A percentile compares a stretch with the other conserved stretches of the same genome.
Evolutionary conservation across 176 grass and related monocot species (phyloP).

Genomic region (Canna indica): DNA sequence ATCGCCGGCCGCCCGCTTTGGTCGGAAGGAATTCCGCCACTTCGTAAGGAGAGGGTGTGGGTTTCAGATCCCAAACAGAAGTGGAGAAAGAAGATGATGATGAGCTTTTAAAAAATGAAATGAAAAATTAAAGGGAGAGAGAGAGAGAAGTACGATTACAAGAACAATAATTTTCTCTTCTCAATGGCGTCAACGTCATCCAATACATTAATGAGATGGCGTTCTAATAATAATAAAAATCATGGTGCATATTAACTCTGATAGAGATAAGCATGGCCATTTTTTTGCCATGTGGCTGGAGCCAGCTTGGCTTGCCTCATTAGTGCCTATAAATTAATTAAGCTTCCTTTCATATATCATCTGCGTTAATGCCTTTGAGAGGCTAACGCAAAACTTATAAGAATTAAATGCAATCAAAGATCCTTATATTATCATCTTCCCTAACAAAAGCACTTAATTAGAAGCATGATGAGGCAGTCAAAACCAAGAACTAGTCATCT

Average conservation of each 20-base stretch:
- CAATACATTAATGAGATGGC: not conserved
- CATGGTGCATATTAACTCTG: too few species aligned
- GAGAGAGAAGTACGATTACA: not conserved
- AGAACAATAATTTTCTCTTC: conserved; percentile 5
- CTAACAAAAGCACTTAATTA: too few species aligned
- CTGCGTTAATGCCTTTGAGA: too few species aligned
- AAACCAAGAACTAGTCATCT: too few species aligned
- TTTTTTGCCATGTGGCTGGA: not conserved
- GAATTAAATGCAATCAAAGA: too few species aligned
- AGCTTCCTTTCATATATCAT: not conserved
- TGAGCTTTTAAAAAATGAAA: not conserved
- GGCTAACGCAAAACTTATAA: too few species aligned
- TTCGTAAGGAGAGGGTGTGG: not conserved
- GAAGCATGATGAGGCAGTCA: too few species aligned
- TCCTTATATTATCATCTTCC: too few species aligned
- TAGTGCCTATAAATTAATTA: not conserved
- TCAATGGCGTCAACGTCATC: conserved; percentile 3
- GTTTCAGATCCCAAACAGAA: conserved; percentile 11
- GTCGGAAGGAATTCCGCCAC: conserved; percentile 12
- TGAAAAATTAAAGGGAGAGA: not conserved
- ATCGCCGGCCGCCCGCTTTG: not conserved
- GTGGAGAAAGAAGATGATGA: not conserved
- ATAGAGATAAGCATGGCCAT: too few species aligned
- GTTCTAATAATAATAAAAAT: not conserved
- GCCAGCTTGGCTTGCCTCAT: not conserved